Evolutionary conservation across 1,139 yeast genomes (phyloP).

Genomic region (Kodamaea sp.): DNA sequence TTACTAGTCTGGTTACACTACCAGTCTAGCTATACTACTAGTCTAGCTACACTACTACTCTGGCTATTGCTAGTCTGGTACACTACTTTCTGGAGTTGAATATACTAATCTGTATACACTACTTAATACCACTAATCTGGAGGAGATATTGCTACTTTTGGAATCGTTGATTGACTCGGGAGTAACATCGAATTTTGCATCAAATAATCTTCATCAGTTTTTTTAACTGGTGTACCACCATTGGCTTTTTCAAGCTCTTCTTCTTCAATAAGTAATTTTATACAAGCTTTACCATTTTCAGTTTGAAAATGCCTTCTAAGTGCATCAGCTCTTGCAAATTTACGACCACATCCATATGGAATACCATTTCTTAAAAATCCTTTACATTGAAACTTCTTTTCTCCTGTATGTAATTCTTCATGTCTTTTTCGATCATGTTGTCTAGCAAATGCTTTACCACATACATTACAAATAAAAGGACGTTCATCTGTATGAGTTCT

Average conservation of each 20-base stretch:
- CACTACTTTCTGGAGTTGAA: too few species aligned
- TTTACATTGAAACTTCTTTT: conserved; percentile 79
- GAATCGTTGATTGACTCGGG: conserved; percentile 13
- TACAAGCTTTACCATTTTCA: conserved; percentile 86
- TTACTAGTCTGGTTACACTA: too few species aligned
- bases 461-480: conserved; percentile 80
- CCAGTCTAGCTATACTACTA: too few species aligned
- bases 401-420: conserved; percentile 89
- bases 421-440: conserved; percentile 94
- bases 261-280: conserved; percentile 68
- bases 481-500: conserved; percentile 93
- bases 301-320: conserved; percentile 90
- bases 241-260: conserved; percentile 38
- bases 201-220: conserved; percentile 10
- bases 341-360: conserved; percentile 88
- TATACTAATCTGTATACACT: too few species aligned
- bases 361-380: conserved; percentile 65
- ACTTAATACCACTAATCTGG: conserved; percentile 22
- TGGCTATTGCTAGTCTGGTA: too few species aligned
- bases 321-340: conserved; percentile 95
- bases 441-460: conserved; percentile 94
- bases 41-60: too few species aligned
- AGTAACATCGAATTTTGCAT: conserved; percentile 1
- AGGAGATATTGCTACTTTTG: conserved; percentile 39
- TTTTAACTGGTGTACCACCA: conserved; percentile 8